Conservation (phyloP, 148 eudicot species). For the Beta vulgaris region DNA sequence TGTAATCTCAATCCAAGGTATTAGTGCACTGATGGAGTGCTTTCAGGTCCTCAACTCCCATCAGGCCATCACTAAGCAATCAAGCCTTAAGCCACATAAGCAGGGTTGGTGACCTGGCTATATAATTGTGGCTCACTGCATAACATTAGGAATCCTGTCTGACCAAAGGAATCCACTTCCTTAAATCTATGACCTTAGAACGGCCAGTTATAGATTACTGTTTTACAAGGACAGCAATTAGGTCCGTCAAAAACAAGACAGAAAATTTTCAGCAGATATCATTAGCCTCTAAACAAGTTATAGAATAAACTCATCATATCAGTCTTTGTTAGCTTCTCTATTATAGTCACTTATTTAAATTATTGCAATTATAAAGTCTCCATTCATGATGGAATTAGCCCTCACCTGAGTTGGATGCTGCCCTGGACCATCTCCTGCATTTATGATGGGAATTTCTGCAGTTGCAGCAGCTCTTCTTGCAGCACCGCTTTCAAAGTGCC, state of each 20-base stretch:
- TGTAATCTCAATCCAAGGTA: neutral
- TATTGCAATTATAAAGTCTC: neutral
- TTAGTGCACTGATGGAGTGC: neutral
- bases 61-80: neutral
- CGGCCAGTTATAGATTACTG: neutral
- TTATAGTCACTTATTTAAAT: conserved; percentile 2
- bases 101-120: neutral
- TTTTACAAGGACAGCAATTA: neutral
- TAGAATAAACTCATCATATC: neutral
- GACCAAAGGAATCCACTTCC: neutral
- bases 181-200: neutral
- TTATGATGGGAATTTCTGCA: conserved; percentile 81
- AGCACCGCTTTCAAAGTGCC: conserved; percentile 99
- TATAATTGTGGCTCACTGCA: neutral
- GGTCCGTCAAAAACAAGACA: neutral
- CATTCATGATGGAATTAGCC: neutral
- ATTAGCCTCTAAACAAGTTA: neutral
- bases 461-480: conserved; percentile 83
- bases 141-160: neutral
- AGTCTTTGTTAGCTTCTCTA: neutral
- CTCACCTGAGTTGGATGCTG: conserved; percentile 94
- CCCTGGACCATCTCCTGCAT: conserved; percentile 99
- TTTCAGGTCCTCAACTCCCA: too few relatives aligned
- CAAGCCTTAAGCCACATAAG: neutral
- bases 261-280: neutral